Percentiles rank a stretch among this genome's conserved stretches.
Evolutionary conservation across 2,329 filamentous ascomycete species (phyloP).

Genomic region (Aspergillus aculeatinus): DNA sequence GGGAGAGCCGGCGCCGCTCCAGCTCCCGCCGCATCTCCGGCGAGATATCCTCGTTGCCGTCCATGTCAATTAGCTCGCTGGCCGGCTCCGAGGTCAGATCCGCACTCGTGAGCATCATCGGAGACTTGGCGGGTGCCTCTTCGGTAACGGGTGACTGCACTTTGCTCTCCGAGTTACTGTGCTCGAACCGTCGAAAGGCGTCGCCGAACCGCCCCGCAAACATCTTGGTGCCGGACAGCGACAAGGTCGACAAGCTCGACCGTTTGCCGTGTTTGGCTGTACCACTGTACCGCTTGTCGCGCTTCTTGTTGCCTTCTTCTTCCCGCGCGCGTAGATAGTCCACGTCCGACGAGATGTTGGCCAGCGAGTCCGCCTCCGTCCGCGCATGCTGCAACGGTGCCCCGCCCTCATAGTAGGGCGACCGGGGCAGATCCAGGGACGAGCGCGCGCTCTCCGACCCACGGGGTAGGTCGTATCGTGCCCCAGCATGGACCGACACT

Average conservation of each 20-base stretch:
- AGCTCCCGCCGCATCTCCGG: slow-evolving; percentile 89
- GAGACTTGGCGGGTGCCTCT: slow-evolving; percentile 33
- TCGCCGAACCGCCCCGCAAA: slow-evolving; percentile 89
- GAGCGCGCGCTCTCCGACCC: slow-evolving; percentile 65
- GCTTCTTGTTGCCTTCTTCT: slow-evolving; percentile 58
- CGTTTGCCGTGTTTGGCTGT: slow-evolving; percentile 67
- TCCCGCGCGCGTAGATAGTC: slow-evolving; percentile 80
- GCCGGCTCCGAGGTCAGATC: slow-evolving; percentile 68
- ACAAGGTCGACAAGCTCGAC: slow-evolving; percentile 67
- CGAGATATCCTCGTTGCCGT: slow-evolving; percentile 65
- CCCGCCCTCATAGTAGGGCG: slow-evolving; percentile 40
- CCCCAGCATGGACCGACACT: slow-evolving; percentile 78
- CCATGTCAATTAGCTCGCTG: slow-evolving; percentile 65
- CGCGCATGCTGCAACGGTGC: slow-evolving; percentile 35
- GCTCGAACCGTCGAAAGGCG: slow-evolving; percentile 89
- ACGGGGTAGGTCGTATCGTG: slow-evolving; percentile 77
- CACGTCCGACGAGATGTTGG: slow-evolving; percentile 72
- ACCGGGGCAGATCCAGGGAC: slow-evolving; percentile 34
- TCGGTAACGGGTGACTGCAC: slow-evolving; percentile 43
- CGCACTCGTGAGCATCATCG: slow-evolving; percentile 67
- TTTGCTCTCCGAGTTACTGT: slow-evolving; percentile 43
- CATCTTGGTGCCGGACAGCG: slow-evolving; percentile 74
- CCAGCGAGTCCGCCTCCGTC: slow-evolving; percentile 35
- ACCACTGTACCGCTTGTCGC: slow-evolving; percentile 56
- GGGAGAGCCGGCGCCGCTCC: slow-evolving; percentile 74